These are phyloP conservation scores for Rhodofomes roseus DNA, from an alignment of 1,284 basidiomycete species.

Conservation along the genomic window DNA sequence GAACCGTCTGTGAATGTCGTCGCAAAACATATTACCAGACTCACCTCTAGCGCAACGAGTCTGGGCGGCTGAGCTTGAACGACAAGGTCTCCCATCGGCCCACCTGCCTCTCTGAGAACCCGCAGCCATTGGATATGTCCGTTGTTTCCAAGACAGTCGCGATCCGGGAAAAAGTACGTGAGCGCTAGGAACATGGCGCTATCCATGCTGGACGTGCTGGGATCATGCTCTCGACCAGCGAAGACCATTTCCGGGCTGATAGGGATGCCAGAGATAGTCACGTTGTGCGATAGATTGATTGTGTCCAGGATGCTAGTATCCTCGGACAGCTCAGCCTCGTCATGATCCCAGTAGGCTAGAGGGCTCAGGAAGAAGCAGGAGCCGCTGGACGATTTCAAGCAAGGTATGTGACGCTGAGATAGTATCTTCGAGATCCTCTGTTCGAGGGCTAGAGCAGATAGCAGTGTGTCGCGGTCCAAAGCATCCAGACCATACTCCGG, in stretches of 20 bases:
- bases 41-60: conserved; percentile 68
- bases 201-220: conserved; percentile 47
- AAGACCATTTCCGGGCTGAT: conserved; percentile 72
- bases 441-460: conserved; percentile 63
- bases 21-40: conserved; percentile 14
- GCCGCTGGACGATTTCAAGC: conserved; percentile 45
- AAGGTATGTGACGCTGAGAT: conserved; percentile 39
- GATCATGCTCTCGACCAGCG: conserved; percentile 61
- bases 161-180: conserved; percentile 75
- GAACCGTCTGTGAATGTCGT: conserved; percentile 7
- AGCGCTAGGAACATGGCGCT: conserved; percentile 69
- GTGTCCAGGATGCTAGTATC: conserved; percentile 59
- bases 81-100: conserved; percentile 39
- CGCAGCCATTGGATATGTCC: conserved; percentile 65
- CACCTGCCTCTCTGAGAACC: conserved; percentile 46
- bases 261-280: conserved; percentile 55
- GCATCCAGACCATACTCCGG: conserved; percentile 48
- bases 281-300: conserved; percentile 46
- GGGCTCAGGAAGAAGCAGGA: conserved; percentile 72
- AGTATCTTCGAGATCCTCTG: conserved; percentile 47
- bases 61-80: conserved; percentile 54
- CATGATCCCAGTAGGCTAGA: conserved; percentile 68
- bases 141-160: conserved; percentile 57
- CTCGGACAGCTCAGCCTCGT: conserved; percentile 45
- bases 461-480: conserved; percentile 56